phyloP scores from a whole-genome alignment of 1,284 basidiomycete species.

The Heliocybe sulcata region DNA sequence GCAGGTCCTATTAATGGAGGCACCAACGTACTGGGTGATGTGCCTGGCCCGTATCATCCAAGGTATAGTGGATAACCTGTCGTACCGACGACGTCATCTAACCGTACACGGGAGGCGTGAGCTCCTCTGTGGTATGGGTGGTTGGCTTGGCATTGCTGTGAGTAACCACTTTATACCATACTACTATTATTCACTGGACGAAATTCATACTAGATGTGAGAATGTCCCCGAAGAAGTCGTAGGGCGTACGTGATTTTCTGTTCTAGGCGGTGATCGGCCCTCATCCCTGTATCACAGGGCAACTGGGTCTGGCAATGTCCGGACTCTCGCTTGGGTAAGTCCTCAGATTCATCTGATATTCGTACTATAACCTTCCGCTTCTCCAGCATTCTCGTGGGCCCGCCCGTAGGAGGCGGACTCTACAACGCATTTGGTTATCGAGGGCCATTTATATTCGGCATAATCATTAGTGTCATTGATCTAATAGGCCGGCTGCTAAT shows the following conservation, averaged over 20 bases:
- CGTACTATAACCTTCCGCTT: not conserved
- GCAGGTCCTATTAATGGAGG: constrained; percentile 72
- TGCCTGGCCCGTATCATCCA: constrained; percentile 64
- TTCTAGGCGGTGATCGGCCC: not conserved
- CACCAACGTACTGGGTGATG: constrained; percentile 65
- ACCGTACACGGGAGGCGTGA: constrained; percentile 23
- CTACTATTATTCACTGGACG: constrained; percentile 6
- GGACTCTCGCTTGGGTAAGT: constrained; percentile 61
- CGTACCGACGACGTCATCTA: not conserved
- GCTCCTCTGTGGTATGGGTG: constrained; percentile 72
- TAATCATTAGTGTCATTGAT: constrained; percentile 53
- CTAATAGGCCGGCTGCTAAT: constrained; percentile 54
- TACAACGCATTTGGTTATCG: constrained; percentile 65
- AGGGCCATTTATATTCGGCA: constrained; percentile 68
- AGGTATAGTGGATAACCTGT: constrained; percentile 27
- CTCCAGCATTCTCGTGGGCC: constrained; percentile 45
- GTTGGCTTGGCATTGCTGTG: constrained; percentile 69
- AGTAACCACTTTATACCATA: too few species aligned
- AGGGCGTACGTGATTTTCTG: constrained; percentile 41
- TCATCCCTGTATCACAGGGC: constrained; percentile 30
- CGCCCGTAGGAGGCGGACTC: constrained; percentile 64
- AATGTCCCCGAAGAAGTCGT: constrained; percentile 49
- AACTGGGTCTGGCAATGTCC: constrained; percentile 68
- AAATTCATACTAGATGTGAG: constrained; percentile 45
- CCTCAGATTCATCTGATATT: constrained; percentile 3